Percentiles rank a stretch among this genome's conserved stretches.
Conservation (phyloP, 2,329 filamentous ascomycete species). For the Plenodomus biglobosus region DNA sequence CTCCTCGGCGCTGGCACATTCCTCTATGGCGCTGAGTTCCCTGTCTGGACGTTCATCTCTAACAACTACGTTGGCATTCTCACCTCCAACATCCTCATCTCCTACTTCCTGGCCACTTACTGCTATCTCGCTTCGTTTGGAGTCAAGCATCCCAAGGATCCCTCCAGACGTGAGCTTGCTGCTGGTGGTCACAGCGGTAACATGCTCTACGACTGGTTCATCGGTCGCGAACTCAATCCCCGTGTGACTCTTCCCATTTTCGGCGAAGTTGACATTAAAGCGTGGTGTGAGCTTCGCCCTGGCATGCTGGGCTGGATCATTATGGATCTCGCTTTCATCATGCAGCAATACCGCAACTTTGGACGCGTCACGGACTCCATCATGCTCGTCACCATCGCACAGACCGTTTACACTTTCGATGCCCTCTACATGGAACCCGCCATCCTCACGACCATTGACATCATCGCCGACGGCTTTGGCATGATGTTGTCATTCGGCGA, state of each 20-base stretch:
- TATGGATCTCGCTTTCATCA: constrained; percentile 79
- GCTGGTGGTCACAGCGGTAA: constrained; percentile 81
- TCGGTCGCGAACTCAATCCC: constrained; percentile 92
- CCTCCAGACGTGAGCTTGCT: constrained; percentile 73
- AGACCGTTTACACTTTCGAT: constrained; percentile 82
- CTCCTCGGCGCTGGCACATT: constrained; percentile 73
- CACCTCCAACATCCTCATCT: constrained; percentile 77
- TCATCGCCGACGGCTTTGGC: constrained; percentile 89
- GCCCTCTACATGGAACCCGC: constrained; percentile 84
- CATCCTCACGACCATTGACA: constrained; percentile 90
- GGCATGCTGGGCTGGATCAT: constrained; percentile 89
- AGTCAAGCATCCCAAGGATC: constrained; percentile 70
- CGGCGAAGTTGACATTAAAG: constrained; percentile 86
- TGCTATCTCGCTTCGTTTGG: constrained; percentile 82
- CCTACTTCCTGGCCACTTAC: constrained; percentile 71
- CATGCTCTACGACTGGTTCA: constrained; percentile 92
- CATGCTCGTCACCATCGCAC: constrained; percentile 73
- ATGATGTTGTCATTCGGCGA: constrained; percentile 95
- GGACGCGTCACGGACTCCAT: constrained; percentile 86
- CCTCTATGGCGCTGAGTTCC: constrained; percentile 76
- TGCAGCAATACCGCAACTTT: constrained; percentile 83
- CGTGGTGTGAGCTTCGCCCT: constrained; percentile 86
- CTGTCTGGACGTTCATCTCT: constrained; percentile 89
- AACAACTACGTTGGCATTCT: constrained; percentile 87
- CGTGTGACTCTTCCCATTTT: constrained; percentile 76